Conservation (phyloP, 495 filamentous ascomycete species). For the Cercophora newfieldiana region DNA sequence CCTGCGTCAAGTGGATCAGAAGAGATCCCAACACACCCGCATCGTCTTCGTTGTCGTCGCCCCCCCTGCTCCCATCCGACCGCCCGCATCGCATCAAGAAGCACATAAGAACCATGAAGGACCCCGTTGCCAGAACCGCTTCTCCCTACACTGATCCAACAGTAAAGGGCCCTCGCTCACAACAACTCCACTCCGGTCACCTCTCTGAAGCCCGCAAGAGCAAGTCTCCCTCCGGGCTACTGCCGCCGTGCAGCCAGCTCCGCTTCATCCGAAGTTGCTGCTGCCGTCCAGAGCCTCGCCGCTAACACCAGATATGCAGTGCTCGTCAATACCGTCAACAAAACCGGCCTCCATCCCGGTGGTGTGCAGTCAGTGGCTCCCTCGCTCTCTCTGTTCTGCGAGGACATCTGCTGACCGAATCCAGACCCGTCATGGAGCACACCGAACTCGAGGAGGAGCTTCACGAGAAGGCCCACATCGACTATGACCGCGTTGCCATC, state of each 20-base stretch:
- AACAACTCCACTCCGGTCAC: conserved; percentile 38
- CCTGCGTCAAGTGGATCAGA: conserved; percentile 34
- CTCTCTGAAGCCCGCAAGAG: conserved; percentile 41
- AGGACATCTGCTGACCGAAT: conserved; percentile 10
- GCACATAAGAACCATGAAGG: conserved; percentile 50
- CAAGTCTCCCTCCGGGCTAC: conserved; percentile 27
- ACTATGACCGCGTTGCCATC: conserved; percentile 98
- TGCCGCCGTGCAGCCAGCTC: background rate
- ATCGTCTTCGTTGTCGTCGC: conserved; percentile 23
- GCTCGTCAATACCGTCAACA: conserved; percentile 73
- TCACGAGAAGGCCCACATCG: conserved; percentile 97
- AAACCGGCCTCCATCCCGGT: conserved; percentile 81
- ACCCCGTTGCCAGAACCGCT: conserved; percentile 49
- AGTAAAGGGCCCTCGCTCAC: conserved; percentile 49
- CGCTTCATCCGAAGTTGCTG: conserved; percentile 7
- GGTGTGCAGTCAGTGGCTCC: conserved; percentile 77
- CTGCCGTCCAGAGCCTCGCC: conserved; percentile 31
- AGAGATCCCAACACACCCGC: conserved; percentile 26
- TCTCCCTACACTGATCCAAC: conserved; percentile 52
- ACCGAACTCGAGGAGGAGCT: conserved; percentile 95
- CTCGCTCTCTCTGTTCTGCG: conserved; percentile 24
- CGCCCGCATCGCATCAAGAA: conserved; percentile 18
- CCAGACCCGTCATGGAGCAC: conserved; percentile 79
- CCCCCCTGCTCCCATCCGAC: conserved; percentile 18
- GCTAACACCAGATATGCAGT: conserved; percentile 60